Percentiles rank a stretch among this genome's conserved stretches.
These are phyloP conservation scores for Kazachstania sp. DNA, from an alignment of 1,139 yeast species.

Conservation along the genomic window DNA sequence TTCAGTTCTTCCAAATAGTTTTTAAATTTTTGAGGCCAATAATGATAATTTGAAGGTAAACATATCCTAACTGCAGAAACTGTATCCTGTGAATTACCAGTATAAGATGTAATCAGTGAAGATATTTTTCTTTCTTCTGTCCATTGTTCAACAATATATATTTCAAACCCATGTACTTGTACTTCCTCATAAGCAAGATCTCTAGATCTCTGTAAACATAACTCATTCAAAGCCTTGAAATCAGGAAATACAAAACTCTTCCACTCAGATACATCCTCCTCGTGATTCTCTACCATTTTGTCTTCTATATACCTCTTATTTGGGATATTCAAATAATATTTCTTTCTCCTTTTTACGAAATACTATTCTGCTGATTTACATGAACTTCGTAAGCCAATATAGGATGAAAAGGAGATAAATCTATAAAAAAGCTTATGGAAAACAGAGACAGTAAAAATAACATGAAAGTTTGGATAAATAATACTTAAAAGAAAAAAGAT, in stretches of 20 bases:
- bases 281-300: not conserved
- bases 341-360: too few species aligned
- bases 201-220: slow-evolving; percentile 33
- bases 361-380: too few species aligned
- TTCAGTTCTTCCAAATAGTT: slow-evolving; percentile 59
- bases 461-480: too few species aligned
- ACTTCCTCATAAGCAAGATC: slow-evolving; percentile 39
- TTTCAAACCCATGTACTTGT: slow-evolving; percentile 63
- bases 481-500: not conserved
- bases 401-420: too few species aligned
- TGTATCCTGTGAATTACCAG: slow-evolving; percentile 65
- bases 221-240: slow-evolving; percentile 43
- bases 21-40: slow-evolving; percentile 53
- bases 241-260: slow-evolving; percentile 39
- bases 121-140: slow-evolving; percentile 61
- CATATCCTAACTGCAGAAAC: slow-evolving; percentile 55
- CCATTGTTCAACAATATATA: slow-evolving; percentile 93
- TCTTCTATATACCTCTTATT: not conserved
- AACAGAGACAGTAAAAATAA: too few species aligned
- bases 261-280: not conserved
- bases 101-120: slow-evolving; percentile 66
- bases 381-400: too few species aligned
- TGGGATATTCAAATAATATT: too few species aligned
- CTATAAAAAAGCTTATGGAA: too few species aligned
- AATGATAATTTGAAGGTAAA: slow-evolving; percentile 43